phyloP scores from a whole-genome alignment of 345 rosid genomes.

The Euphorbia pulcherrima region DNA sequence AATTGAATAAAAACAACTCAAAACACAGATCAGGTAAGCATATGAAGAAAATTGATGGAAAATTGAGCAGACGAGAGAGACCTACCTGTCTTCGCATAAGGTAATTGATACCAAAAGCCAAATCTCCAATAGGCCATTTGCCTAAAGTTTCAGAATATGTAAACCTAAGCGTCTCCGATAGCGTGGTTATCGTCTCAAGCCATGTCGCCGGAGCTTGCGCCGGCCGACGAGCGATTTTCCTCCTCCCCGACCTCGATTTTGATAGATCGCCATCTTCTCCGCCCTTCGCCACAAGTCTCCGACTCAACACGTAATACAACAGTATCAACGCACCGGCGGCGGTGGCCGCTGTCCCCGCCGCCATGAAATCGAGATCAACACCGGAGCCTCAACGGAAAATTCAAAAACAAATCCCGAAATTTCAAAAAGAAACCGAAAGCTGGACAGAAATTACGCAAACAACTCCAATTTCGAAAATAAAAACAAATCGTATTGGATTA shows the following conservation, averaged over 20 bases:
- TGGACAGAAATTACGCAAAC: neutral
- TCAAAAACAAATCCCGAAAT: neutral
- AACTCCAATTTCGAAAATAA: too few relatives aligned
- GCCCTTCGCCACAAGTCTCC: slow-evolving; percentile 44
- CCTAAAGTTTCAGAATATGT: slow-evolving; percentile 95
- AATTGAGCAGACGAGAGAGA: neutral
- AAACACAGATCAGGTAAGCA: neutral
- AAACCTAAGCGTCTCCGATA: slow-evolving; percentile 82
- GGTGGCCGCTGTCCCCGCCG: slow-evolving; percentile 81
- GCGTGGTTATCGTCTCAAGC: slow-evolving; percentile 77
- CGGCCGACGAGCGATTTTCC: slow-evolving; percentile 43
- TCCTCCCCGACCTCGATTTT: slow-evolving; percentile 26
- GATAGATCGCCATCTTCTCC: slow-evolving; percentile 48
- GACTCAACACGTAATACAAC: slow-evolving; percentile 51
- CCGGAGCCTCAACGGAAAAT: neutral
- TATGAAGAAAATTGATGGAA: neutral
- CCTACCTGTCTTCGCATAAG: slow-evolving; percentile 82
- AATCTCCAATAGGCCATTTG: slow-evolving; percentile 94
- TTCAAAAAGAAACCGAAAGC: neutral
- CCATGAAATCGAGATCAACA: slow-evolving; percentile 37
- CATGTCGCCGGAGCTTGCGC: slow-evolving; percentile 95
- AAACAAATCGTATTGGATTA: neutral
- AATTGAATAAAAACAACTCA: neutral
- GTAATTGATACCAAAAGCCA: slow-evolving; percentile 94
- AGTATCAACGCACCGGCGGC: slow-evolving; percentile 83